phyloP scores from a whole-genome alignment of 805 yeast genomes.

The Ogataea zsoltii region DNA sequence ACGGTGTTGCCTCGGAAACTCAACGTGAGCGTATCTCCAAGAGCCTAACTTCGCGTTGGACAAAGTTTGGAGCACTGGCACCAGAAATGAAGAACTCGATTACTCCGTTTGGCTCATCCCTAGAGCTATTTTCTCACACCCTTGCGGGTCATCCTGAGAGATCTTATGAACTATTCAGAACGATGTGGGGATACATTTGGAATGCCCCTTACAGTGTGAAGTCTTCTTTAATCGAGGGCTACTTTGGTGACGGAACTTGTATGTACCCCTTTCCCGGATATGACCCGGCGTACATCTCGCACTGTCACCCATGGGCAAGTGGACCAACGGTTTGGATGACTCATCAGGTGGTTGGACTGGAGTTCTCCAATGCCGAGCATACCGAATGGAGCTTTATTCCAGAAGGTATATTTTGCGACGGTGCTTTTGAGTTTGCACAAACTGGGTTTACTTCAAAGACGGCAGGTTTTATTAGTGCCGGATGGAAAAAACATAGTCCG shows the following conservation, averaged over 20 bases:
- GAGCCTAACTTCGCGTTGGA: neutral
- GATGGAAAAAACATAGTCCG: slow-evolving; percentile 1
- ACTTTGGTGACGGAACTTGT: slow-evolving; percentile 1
- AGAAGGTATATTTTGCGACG: neutral
- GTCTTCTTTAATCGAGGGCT: slow-evolving; percentile 4
- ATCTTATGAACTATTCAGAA: slow-evolving; percentile 4
- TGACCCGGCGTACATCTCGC: slow-evolving; percentile 6
- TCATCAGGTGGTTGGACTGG: slow-evolving; percentile 1
- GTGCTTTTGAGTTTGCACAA: slow-evolving; percentile 3
- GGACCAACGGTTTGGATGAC: slow-evolving; percentile 6
- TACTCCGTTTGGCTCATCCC: slow-evolving; percentile 3
- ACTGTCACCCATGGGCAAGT: slow-evolving; percentile 6
- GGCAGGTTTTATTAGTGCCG: slow-evolving; percentile 3
- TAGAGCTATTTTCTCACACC: slow-evolving; percentile 3
- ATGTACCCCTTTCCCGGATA: slow-evolving; percentile 6
- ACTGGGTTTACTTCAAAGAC: slow-evolving; percentile 2
- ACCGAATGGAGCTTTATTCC: neutral
- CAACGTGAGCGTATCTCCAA: neutral
- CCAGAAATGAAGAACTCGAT: slow-evolving; percentile 4
- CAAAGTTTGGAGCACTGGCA: neutral
- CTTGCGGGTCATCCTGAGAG: slow-evolving; percentile 2
- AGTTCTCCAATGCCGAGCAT: slow-evolving; percentile 1
- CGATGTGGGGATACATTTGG: slow-evolving; percentile 7
- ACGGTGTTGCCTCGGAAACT: neutral
- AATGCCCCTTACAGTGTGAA: slow-evolving; percentile 4